These are phyloP conservation scores for Fusarium albidum DNA, from an alignment of 2,329 filamentous ascomycete species.

Conservation along the genomic window DNA sequence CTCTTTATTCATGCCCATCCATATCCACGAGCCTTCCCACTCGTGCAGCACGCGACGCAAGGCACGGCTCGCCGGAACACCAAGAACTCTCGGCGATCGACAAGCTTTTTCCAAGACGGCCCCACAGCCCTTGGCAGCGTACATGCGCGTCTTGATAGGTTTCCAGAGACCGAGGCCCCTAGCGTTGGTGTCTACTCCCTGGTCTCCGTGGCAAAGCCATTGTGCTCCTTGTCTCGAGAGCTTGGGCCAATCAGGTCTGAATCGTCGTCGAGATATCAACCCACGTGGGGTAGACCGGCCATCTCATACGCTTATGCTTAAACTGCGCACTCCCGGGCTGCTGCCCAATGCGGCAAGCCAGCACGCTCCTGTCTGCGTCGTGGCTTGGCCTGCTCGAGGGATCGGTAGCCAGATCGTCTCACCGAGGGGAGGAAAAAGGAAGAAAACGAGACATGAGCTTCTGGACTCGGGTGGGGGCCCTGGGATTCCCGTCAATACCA, in stretches of 20 bases:
- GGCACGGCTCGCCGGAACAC: constrained; percentile 5
- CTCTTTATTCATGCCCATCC: not conserved
- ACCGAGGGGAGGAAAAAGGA: constrained; percentile 21
- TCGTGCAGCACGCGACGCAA: not conserved
- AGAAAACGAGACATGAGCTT: constrained; percentile 2
- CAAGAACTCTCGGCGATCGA: constrained; percentile 10
- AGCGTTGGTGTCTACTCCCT: not conserved
- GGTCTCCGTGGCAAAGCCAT: constrained; percentile 13
- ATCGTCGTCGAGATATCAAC: not conserved
- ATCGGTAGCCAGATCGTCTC: constrained; percentile 37
- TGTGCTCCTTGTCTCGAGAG: not conserved
- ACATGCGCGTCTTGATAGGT: no score
- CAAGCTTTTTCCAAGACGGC: constrained; percentile 14
- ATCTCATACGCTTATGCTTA: constrained; percentile 34
- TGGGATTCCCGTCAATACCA: not conserved
- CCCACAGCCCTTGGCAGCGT: constrained; percentile 15
- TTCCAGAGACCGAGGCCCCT: not conserved
- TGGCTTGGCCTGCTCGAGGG: constrained; percentile 4
- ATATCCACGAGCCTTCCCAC: not conserved
- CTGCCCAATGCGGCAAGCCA: constrained; percentile 19
- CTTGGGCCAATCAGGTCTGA: constrained; percentile 1
- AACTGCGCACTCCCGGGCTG: not conserved
- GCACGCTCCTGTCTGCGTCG: constrained; percentile 16
- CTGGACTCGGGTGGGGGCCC: constrained; percentile 11
- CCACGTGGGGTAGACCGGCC: constrained; percentile 24